Conservation (phyloP, 2,329 filamentous ascomycete genomes). For the Penicillium palitans region DNA sequence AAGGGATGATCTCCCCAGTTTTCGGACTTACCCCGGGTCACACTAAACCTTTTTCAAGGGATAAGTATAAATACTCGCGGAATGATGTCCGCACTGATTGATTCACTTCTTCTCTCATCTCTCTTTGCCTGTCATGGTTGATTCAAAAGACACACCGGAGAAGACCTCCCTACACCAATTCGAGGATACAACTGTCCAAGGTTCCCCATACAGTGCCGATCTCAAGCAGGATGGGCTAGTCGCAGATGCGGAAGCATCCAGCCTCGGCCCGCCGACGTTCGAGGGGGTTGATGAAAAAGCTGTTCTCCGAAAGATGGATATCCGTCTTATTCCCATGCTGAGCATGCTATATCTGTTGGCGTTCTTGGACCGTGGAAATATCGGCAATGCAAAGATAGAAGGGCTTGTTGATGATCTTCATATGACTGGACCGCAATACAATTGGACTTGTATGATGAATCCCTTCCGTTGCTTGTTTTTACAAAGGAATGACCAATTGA, state of each 20-base stretch:
- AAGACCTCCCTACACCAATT: slow-evolving; percentile 13
- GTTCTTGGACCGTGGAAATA: slow-evolving; percentile 38
- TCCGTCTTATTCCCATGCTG: slow-evolving; percentile 31
- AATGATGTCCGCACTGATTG: not conserved
- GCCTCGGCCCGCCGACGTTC: slow-evolving; percentile 4
- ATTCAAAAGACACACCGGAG: slow-evolving; percentile 6
- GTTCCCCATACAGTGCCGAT: not conserved
- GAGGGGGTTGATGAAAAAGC: slow-evolving; percentile 21
- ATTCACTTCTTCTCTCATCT: not conserved
- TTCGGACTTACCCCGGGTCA: slow-evolving; percentile 5
- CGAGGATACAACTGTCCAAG: slow-evolving; percentile 6
- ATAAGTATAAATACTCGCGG: slow-evolving; percentile 1
- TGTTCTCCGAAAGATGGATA: slow-evolving; percentile 32
- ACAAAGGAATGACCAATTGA: not conserved
- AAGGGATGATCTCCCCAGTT: slow-evolving; percentile 1
- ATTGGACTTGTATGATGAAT: slow-evolving; percentile 29
- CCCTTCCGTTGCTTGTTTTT: not conserved
- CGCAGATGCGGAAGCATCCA: slow-evolving; percentile 8
- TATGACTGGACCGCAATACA: slow-evolving; percentile 34
- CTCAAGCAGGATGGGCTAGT: slow-evolving; percentile 12
- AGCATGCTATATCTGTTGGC: slow-evolving; percentile 32
- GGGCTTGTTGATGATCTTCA: slow-evolving; percentile 32
- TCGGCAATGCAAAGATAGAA: slow-evolving; percentile 39
- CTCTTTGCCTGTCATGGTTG: slow-evolving; percentile 7
- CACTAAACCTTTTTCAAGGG: not conserved